These are phyloP conservation scores for Ophiocordyceps camponoti-floridani DNA, from an alignment of 2,329 filamentous ascomycete species.

Conservation along the genomic window DNA sequence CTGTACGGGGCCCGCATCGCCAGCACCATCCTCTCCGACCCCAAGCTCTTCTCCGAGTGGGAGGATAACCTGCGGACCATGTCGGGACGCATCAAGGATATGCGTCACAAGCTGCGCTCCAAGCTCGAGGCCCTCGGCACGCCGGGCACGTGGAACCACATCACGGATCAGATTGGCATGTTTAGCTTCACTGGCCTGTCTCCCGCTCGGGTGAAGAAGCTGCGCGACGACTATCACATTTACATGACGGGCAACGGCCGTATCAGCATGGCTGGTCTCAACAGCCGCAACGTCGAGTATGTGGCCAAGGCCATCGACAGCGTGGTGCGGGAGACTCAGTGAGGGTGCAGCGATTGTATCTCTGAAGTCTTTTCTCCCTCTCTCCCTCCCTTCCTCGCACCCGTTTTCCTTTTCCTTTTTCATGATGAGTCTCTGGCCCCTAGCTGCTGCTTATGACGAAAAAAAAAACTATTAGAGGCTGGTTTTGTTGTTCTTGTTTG, in stretches of 20 bases:
- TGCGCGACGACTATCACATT: constrained; percentile 54
- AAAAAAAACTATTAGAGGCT: no score
- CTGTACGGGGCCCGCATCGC: constrained; percentile 88
- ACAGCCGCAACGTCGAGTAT: constrained; percentile 82
- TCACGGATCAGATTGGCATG: constrained; percentile 98
- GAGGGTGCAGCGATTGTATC: background rate
- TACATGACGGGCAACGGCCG: constrained; percentile 97
- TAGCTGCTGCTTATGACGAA: no score
- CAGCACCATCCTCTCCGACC: constrained; percentile 67
- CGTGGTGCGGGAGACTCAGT: background rate
- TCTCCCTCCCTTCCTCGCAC: background rate
- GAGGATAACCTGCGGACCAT: constrained; percentile 82
- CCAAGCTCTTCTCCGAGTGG: constrained; percentile 72
- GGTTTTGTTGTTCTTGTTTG: no score
- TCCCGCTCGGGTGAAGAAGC: constrained; percentile 53
- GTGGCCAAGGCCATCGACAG: constrained; percentile 75
- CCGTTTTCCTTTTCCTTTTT: background rate
- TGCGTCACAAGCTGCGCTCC: constrained; percentile 61
- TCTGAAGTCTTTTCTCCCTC: background rate
- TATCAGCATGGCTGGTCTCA: constrained; percentile 96
- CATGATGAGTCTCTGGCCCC: no score
- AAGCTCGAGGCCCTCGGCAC: constrained; percentile 76
- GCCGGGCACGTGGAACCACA: constrained; percentile 88
- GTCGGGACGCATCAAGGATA: constrained; percentile 86
- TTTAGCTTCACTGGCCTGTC: constrained; percentile 81